phyloP scores from a whole-genome alignment of 805 yeast genomes.

The Kluyveromyces aestuarii region DNA sequence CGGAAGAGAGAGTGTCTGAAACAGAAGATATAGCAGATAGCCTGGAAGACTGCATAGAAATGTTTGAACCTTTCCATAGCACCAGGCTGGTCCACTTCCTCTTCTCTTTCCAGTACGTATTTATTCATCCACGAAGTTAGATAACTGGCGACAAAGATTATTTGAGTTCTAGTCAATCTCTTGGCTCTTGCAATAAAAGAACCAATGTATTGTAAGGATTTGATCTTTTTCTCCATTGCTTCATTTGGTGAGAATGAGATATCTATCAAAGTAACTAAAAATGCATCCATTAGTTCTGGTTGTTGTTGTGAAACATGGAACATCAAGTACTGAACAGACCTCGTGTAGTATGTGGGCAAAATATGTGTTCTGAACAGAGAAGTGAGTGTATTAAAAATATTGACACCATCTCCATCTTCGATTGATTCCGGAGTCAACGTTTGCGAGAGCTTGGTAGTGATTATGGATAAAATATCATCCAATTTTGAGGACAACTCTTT shows the following conservation, averaged over 20 bases:
- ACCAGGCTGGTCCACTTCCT: constrained; percentile 55
- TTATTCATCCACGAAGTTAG: constrained; percentile 76
- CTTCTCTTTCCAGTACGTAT: constrained; percentile 76
- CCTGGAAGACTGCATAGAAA: constrained; percentile 87
- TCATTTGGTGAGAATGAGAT: constrained; percentile 66
- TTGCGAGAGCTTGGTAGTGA: constrained; percentile 42
- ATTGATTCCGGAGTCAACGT: constrained; percentile 44
- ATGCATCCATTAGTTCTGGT: constrained; percentile 77
- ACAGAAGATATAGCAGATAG: constrained; percentile 83
- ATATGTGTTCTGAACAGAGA: constrained; percentile 74
- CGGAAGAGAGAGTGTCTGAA: constrained; percentile 64
- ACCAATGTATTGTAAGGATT: constrained; percentile 86
- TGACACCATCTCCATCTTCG: constrained; percentile 54
- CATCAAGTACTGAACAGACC: constrained; percentile 75
- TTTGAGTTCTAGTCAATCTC: constrained; percentile 58
- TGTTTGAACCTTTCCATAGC: constrained; percentile 90
- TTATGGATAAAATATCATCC: constrained; percentile 54
- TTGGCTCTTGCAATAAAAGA: constrained; percentile 86
- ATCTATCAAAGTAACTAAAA: constrained; percentile 71
- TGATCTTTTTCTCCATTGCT: constrained; percentile 65
- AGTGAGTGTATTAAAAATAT: constrained; percentile 62
- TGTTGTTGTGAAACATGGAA: constrained; percentile 77
- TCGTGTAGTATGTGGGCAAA: constrained; percentile 85
- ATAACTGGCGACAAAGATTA: constrained; percentile 74
- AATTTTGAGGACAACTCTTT: constrained; percentile 53